phyloP scores from a whole-genome alignment of 805 yeast genomes.

The Peterozyma toletana region DNA sequence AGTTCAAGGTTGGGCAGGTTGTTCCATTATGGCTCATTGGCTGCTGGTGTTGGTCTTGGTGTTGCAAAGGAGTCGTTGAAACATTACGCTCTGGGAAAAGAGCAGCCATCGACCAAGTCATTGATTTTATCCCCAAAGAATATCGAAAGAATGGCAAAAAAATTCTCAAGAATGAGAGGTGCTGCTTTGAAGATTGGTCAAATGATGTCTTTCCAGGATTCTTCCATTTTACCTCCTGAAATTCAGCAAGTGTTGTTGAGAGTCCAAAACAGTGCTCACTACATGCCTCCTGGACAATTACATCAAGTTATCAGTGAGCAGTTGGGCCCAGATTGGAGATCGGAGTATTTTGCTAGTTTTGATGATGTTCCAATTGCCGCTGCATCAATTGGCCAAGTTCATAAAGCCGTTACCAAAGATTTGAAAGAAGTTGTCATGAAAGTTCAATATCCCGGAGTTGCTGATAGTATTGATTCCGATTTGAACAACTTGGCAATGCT shows the following conservation, averaged over 20 bases:
- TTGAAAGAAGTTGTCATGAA: slow-evolving; percentile 83
- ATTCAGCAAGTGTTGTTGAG: slow-evolving; percentile 72
- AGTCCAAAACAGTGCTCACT: slow-evolving; percentile 92
- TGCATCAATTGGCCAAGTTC: slow-evolving; percentile 97
- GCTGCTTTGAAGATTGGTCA: slow-evolving; percentile 98
- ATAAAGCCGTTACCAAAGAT: slow-evolving; percentile 64
- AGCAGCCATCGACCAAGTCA: slow-evolving; percentile 41
- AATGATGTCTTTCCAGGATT: slow-evolving; percentile 91
- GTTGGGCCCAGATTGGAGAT: slow-evolving; percentile 76
- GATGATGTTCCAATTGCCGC: slow-evolving; percentile 93
- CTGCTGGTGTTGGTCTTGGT: slow-evolving; percentile 85
- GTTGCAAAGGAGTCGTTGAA: slow-evolving; percentile 73
- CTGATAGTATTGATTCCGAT: slow-evolving; percentile 88
- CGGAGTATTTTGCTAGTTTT: slow-evolving; percentile 57
- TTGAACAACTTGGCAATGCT: slow-evolving; percentile 77
- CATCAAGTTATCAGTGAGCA: slow-evolving; percentile 66
- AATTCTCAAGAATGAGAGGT: slow-evolving; percentile 94
- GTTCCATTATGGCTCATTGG: slow-evolving; percentile 88
- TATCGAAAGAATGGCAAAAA: slow-evolving; percentile 80
- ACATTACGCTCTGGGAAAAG: slow-evolving; percentile 52
- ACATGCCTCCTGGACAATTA: slow-evolving; percentile 91
- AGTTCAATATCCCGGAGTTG: slow-evolving; percentile 97
- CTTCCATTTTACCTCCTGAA: slow-evolving; percentile 75
- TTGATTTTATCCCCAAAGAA: slow-evolving; percentile 73
- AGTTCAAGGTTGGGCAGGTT: slow-evolving; percentile 79